These are phyloP conservation scores for Aspergillus fijiensis DNA, from an alignment of 2,329 filamentous ascomycete species.

Conservation along the genomic window DNA sequence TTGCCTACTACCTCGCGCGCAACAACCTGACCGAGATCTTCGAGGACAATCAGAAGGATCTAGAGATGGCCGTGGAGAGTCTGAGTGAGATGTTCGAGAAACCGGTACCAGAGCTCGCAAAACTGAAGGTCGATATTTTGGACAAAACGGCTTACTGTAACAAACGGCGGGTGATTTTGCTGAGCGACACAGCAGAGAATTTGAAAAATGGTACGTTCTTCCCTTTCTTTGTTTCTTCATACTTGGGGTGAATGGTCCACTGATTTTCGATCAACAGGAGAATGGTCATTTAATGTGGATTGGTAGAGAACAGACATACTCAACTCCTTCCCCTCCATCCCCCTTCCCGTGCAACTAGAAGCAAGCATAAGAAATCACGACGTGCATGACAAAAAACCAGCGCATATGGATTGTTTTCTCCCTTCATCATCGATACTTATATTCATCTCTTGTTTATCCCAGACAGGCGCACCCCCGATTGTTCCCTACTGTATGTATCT, in stretches of 20 bases:
- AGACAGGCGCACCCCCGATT: not conserved
- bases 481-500: conserved; percentile 11
- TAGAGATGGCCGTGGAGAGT: conserved; percentile 95
- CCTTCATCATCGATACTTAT: not conserved
- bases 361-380: conserved; percentile 22
- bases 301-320: conserved; percentile 27
- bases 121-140: conserved; percentile 94
- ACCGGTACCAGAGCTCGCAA: conserved; percentile 79
- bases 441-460: not conserved
- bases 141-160: conserved; percentile 98
- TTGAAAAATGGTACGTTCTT: conserved; percentile 72
- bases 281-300: conserved; percentile 49
- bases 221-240: not conserved
- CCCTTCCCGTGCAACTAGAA: not conserved
- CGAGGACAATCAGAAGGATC: conserved; percentile 96
- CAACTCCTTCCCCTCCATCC: not conserved
- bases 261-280: conserved; percentile 29
- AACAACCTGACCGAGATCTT: conserved; percentile 98
- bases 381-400: conserved; percentile 21
- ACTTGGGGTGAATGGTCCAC: not conserved
- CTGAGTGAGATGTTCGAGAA: conserved; percentile 99
- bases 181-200: conserved; percentile 91
- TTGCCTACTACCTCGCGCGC: conserved; percentile 92
- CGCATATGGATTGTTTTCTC: conserved; percentile 14
- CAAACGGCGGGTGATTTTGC: conserved; percentile 81